Evolutionary conservation across 2,329 filamentous ascomycete genomes (phyloP).

Genomic region (Arthrobotrys pseudoclavata): DNA sequence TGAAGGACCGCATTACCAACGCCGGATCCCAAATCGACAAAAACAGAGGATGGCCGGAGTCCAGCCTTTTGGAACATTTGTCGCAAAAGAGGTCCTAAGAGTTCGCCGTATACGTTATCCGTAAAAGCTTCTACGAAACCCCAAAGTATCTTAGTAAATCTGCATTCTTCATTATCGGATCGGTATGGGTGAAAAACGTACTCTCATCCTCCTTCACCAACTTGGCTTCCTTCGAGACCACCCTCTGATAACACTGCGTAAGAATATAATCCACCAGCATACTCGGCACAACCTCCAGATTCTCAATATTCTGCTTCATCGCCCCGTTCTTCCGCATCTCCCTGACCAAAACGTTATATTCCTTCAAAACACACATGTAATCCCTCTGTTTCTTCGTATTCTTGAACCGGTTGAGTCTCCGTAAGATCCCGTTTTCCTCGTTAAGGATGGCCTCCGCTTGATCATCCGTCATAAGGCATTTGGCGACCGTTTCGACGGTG

Average conservation of each 20-base stretch:
- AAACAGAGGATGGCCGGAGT: conserved; percentile 85
- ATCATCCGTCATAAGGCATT: conserved; percentile 77
- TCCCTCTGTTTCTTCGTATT: conserved; percentile 75
- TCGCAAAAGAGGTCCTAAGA: conserved; percentile 85
- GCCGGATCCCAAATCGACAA: conserved; percentile 94
- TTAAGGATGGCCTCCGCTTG: conserved; percentile 64
- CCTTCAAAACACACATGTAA: conserved; percentile 79
- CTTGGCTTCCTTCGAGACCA: conserved; percentile 89
- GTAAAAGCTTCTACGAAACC: conserved; percentile 75
- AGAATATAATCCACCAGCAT: conserved; percentile 84
- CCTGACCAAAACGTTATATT: conserved; percentile 81
- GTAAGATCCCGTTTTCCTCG: conserved; percentile 75
- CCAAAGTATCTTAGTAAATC: conserved; percentile 10
- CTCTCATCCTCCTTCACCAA: conserved; percentile 82
- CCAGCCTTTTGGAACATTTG: conserved; percentile 82
- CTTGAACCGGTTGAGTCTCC: conserved; percentile 81
- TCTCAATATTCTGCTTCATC: conserved; percentile 79
- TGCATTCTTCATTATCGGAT: not conserved
- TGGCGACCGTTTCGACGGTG: conserved; percentile 74
- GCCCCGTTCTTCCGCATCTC: conserved; percentile 77
- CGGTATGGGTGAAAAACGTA: conserved; percentile 16
- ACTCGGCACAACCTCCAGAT: conserved; percentile 77
- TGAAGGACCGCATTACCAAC: conserved; percentile 97
- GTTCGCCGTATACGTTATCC: conserved; percentile 94
- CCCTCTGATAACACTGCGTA: conserved; percentile 89